Percentiles rank a stretch among this genome's conserved stretches.
Conservation (phyloP, 495 filamentous ascomycete genomes). For the Aspergillus olivimuriae region DNA sequence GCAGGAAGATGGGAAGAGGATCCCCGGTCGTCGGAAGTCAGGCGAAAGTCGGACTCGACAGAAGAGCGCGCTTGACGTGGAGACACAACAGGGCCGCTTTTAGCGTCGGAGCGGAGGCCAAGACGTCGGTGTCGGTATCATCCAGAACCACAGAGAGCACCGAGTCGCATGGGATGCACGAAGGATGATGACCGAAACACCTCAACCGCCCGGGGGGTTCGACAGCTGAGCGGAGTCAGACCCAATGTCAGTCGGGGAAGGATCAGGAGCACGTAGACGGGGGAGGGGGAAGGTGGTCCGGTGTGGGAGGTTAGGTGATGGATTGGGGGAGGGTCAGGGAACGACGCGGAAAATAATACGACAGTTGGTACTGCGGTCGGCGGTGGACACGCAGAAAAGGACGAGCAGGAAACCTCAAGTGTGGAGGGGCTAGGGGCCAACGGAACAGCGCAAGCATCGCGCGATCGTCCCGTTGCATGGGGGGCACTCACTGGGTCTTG, state of each 20-base stretch:
- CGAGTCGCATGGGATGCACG: conserved; percentile 31
- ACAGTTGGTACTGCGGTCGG: conserved; percentile 1
- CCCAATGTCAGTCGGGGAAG: conserved; percentile 11
- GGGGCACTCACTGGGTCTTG: too few relatives aligned
- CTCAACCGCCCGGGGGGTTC: conserved; percentile 23
- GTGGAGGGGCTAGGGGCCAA: conserved; percentile 32
- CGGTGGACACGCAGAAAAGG: conserved; percentile 3
- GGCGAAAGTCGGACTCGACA: conserved; percentile 20
- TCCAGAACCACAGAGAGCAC: conserved; percentile 21
- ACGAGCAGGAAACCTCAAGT: conserved; percentile 1
- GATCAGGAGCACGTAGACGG: conserved; percentile 3
- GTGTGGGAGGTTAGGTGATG: too few relatives aligned
- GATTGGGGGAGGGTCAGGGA: neutral
- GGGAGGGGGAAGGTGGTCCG: neutral
- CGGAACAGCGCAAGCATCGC: conserved; percentile 15
- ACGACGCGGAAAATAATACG: neutral
- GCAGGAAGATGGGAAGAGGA: conserved; percentile 2
- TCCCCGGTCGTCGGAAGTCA: conserved; percentile 6
- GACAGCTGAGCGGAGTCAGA: conserved; percentile 8
- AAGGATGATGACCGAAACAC: conserved; percentile 19
- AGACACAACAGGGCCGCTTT: conserved; percentile 34
- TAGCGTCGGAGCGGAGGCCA: conserved; percentile 39
- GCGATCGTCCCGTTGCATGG: conserved; percentile 21
- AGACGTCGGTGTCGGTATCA: conserved; percentile 25
- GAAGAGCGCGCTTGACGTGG: conserved; percentile 31